These are phyloP conservation scores for Neobulgaria alba DNA, from an alignment of 2,329 filamentous ascomycete species.

Conservation along the genomic window DNA sequence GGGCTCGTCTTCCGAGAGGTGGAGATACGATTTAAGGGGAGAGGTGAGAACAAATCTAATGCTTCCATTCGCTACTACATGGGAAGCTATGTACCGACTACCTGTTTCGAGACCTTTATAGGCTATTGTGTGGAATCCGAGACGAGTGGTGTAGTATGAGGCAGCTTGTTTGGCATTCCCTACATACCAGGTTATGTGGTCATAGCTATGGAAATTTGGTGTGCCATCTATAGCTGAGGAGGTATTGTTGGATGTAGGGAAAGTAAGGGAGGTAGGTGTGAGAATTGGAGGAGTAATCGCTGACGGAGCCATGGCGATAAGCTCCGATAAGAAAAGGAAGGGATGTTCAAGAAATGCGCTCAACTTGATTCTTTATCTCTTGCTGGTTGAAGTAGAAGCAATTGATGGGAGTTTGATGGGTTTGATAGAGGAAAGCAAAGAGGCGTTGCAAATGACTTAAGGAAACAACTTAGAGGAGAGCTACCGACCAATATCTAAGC, in stretches of 20 bases:
- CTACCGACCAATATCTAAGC: neutral
- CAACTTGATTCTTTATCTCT: slow-evolving; percentile 1
- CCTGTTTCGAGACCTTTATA: slow-evolving; percentile 87
- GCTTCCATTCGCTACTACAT: slow-evolving; percentile 69
- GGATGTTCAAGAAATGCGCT: neutral
- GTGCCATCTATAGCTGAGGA: slow-evolving; percentile 45
- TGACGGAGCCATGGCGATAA: slow-evolving; percentile 22
- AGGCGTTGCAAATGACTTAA: neutral
- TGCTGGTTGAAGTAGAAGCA: neutral
- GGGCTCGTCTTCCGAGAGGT: slow-evolving; percentile 49
- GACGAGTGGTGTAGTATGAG: slow-evolving; percentile 76
- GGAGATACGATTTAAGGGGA: slow-evolving; percentile 56
- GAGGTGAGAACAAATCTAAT: slow-evolving; percentile 81
- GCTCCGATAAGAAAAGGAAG: neutral
- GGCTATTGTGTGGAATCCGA: slow-evolving; percentile 76
- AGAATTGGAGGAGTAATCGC: slow-evolving; percentile 14
- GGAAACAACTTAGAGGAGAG: neutral
- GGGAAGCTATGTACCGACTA: slow-evolving; percentile 69
- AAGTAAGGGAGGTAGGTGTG: slow-evolving; percentile 27
- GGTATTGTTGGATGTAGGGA: slow-evolving; percentile 36
- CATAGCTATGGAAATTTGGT: slow-evolving; percentile 70
- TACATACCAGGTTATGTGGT: slow-evolving; percentile 93
- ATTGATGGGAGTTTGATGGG: neutral
- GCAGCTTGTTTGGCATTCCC: slow-evolving; percentile 95
- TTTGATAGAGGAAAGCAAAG: neutral